Percentiles rank a stretch among this genome's conserved stretches.
These are phyloP conservation scores for Coccomyxa subellipsoidea DNA, from an alignment of 163 green algal genomes.

Conservation along the genomic window DNA sequence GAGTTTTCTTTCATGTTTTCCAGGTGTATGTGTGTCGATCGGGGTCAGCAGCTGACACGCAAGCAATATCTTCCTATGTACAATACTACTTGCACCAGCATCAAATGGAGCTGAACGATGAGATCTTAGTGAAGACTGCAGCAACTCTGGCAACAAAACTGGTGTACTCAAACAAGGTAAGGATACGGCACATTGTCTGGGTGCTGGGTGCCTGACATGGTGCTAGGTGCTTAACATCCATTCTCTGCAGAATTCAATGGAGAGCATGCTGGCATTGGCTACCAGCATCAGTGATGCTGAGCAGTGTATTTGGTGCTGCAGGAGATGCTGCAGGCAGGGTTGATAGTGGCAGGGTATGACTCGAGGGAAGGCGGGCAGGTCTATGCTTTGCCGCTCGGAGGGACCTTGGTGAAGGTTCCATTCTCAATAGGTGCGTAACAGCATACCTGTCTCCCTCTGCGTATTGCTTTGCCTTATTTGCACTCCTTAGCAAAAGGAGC, in stretches of 20 bases:
- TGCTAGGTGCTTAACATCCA: no score
- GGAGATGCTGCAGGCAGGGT: conserved; percentile 67
- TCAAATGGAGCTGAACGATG: conserved; percentile 42
- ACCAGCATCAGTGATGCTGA: no score
- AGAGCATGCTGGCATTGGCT: no score
- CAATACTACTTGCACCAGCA: conserved; percentile 57
- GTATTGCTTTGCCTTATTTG: no score
- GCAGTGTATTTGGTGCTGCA: conserved; percentile 31
- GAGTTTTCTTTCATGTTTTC: no score
- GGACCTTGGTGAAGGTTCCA: conserved; percentile 65
- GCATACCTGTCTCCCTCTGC: no score
- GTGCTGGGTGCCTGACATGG: no score
- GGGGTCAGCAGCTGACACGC: conserved; percentile 62
- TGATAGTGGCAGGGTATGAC: conserved; percentile 87
- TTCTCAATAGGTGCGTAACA: conserved; percentile 38
- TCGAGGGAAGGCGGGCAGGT: conserved; percentile 58
- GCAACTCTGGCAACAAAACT: conserved; percentile 54
- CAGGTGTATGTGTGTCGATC: conserved; percentile 34
- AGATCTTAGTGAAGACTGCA: conserved; percentile 49
- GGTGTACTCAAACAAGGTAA: conserved; percentile 75
- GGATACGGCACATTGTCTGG: not conserved
- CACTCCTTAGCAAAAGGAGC: no score
- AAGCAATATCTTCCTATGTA: conserved; percentile 57
- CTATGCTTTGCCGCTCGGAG: conserved; percentile 74
- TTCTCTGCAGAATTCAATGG: no score